phyloP scores from a whole-genome alignment of 2,329 filamentous ascomycete species.

The Penicillium sp. region DNA sequence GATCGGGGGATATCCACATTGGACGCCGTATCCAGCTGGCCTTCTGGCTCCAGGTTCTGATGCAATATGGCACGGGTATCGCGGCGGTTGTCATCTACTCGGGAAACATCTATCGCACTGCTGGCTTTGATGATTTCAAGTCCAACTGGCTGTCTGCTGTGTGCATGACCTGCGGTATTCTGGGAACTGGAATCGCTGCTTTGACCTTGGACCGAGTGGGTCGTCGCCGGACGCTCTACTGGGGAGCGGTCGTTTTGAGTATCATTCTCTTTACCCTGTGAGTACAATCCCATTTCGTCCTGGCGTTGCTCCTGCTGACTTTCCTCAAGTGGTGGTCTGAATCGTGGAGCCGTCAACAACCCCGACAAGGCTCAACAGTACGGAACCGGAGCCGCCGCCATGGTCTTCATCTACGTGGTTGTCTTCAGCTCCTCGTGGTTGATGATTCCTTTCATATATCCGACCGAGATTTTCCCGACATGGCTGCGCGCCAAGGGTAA shows the following conservation, averaged over 20 bases:
- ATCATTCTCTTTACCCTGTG: constrained; percentile 35
- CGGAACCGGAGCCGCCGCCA: constrained; percentile 26
- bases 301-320: constrained; percentile 3
- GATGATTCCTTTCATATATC: constrained; percentile 34
- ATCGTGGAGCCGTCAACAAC: constrained; percentile 7
- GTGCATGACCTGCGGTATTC: constrained; percentile 27
- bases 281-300: constrained; percentile 21
- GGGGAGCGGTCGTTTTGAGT: constrained; percentile 34
- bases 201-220: constrained; percentile 42
- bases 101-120: constrained; percentile 29
- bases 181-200: constrained; percentile 32
- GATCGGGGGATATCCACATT: constrained; percentile 29
- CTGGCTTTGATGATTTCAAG: constrained; percentile 30
- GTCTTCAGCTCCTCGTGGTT: constrained; percentile 35
- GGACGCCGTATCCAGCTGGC: constrained; percentile 31
- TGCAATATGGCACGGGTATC: constrained; percentile 34
- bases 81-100: constrained; percentile 32
- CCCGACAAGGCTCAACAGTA: constrained; percentile 8
- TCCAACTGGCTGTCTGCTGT: constrained; percentile 31
- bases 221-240: constrained; percentile 38
- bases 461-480: constrained; percentile 35
- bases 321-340: constrained; percentile 7
- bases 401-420: constrained; percentile 34
- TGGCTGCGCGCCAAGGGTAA: constrained; percentile 32
- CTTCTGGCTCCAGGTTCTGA: constrained; percentile 35